phyloP scores from a whole-genome alignment of 768 basidiomycete species.

The Pisolithus sp. region DNA sequence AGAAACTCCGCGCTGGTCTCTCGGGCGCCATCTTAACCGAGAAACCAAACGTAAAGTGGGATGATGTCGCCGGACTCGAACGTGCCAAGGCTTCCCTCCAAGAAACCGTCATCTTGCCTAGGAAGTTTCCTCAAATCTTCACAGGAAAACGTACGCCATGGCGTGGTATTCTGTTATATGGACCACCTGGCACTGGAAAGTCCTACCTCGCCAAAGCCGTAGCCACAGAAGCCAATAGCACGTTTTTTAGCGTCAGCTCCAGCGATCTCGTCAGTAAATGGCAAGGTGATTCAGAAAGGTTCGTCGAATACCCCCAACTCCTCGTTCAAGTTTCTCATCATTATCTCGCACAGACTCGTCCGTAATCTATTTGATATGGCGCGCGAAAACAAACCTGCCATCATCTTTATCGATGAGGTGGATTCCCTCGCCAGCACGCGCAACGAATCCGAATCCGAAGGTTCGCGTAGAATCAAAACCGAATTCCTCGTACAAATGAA shows the following conservation, averaged over 20 bases:
- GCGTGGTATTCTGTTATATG: conserved; percentile 93
- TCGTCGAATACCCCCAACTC: conserved; percentile 19
- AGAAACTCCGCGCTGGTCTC: conserved; percentile 92
- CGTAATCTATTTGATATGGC: conserved; percentile 96
- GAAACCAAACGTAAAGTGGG: conserved; percentile 95
- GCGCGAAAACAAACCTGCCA: conserved; percentile 91
- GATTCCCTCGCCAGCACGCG: conserved; percentile 93
- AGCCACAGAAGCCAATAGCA: conserved; percentile 98
- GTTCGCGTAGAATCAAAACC: conserved; percentile 94
- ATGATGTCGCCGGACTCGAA: conserved; percentile 96
- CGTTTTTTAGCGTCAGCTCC: conserved; percentile 95
- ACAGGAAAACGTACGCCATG: conserved; percentile 98
- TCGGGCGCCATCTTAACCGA: conserved; percentile 85
- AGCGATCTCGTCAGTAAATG: conserved; percentile 97
- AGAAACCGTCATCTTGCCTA: conserved; percentile 98
- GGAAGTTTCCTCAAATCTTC: conserved; percentile 98
- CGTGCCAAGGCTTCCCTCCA: conserved; percentile 93
- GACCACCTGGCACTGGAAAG: conserved; percentile 97
- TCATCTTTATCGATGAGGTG: conserved; percentile 99
- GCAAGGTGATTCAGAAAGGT: conserved; percentile 99
- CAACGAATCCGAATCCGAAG: conserved; percentile 96
- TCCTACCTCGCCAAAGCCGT: conserved; percentile 96
- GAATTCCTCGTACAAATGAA: conserved; percentile 99
- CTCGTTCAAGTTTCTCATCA: conserved; percentile 1
- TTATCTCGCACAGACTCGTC: conserved; percentile 56